Conservation (phyloP, 83 land plant species). For the Diphasiastrum complanatum region DNA sequence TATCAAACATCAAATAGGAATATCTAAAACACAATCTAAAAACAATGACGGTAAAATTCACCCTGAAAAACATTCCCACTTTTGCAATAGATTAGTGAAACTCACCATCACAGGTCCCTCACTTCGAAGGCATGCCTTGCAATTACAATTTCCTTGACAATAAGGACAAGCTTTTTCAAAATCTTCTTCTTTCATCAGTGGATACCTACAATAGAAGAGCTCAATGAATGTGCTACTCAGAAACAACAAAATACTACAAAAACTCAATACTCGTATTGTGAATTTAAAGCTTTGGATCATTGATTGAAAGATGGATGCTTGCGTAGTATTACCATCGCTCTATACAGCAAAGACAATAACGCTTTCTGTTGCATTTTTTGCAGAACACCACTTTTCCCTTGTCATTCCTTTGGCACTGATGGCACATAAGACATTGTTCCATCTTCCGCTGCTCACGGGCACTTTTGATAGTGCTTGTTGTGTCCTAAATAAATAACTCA, state of each 20-base stretch:
- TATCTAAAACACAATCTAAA: too few relatives aligned
- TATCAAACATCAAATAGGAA: too few relatives aligned
- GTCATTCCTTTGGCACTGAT: constrained; percentile 61
- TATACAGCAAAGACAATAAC: constrained; percentile 58
- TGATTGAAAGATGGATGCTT: too few relatives aligned
- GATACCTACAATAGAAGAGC: constrained; percentile 43
- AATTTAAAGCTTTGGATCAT: too few relatives aligned
- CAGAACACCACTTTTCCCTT: constrained; percentile 39
- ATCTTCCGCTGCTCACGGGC: too few relatives aligned
- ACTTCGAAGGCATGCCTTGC: constrained; percentile 51
- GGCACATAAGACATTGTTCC: constrained; percentile 60
- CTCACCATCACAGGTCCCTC: constrained; percentile 26
- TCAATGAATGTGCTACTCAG: too few relatives aligned
- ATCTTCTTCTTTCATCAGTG: constrained; percentile 46
- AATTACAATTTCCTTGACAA: constrained; percentile 66
- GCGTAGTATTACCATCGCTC: constrained; percentile 34
- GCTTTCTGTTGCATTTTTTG: constrained; percentile 46
- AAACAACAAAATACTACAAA: too few relatives aligned
- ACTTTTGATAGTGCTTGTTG: too few relatives aligned
- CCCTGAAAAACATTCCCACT: too few relatives aligned
- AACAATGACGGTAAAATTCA: neutral
- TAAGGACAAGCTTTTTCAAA: constrained; percentile 54
- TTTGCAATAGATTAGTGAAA: too few relatives aligned
- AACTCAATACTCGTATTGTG: too few relatives aligned
- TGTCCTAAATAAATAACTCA: too few relatives aligned